Evolutionary conservation across 805 yeast species (phyloP), one percentile per base, ranked within the genome.

Genomic region (Lipomyces starkeyi): DNA sequence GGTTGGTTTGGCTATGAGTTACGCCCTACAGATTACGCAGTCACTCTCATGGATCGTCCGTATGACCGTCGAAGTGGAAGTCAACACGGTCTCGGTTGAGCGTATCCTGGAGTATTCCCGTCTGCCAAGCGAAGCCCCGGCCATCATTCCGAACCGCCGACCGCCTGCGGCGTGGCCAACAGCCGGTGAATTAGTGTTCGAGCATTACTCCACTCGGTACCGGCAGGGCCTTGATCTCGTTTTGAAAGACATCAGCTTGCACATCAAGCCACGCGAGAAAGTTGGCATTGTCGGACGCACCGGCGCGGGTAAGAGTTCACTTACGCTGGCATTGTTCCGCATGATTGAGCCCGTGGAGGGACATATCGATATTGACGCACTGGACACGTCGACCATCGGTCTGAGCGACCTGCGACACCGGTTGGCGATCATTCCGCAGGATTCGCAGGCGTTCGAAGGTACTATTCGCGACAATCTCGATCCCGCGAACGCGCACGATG

Each of bases 51-150:
- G 98, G 98, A 92, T 95, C 79, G 98, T 95, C 37, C 86, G 99
- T 81, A 94, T 93, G 98, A 91, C 98, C 0, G 99, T 95, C 57
- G 99, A 95, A 74, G 97, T 95, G 58, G 99, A 95, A 79, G 93
- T 98, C 13, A 94, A 93, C 79, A 93, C 95, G 81, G 99, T 95
- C 52, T 91, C 97, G 22, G 97, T 96, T 58, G 99, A 94, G 82
- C 88, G 99, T 80, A 88, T 94, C 63, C 83, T 91, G 79, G 99
- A 94, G 78, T 94, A 93, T 78, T 86, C 97, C 49, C 78, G 81
- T n/a, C 82, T 95, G 69, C 81, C 81, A 52, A 83, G 93, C n/a
- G 99, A 95, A 81, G 98, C 98, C 7, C 91, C 95, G 0, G 87
- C 83, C 63, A 77, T 88, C 29, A 81, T 90, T 63, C 88, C 87